Percentiles rank a stretch among this genome's conserved stretches.
Evolutionary conservation across 352 stramenopile species (phyloP).

Genomic region (Ophiocytium majus): DNA sequence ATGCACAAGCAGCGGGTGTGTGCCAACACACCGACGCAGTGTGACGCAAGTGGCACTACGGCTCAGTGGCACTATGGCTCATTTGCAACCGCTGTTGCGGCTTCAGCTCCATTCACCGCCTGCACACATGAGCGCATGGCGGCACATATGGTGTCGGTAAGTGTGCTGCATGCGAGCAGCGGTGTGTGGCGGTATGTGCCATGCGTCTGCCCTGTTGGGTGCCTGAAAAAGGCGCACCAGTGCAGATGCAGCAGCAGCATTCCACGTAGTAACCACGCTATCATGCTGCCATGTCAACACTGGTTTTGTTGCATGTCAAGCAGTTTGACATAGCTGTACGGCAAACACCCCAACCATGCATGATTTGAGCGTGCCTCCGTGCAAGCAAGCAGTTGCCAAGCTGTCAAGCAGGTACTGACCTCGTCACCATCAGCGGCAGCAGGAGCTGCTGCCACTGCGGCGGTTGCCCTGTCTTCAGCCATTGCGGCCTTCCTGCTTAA

Average conservation of each 20-base stretch:
- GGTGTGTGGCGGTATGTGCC: too few relatives aligned
- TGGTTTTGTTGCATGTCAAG: background rate
- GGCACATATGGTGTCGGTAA: background rate
- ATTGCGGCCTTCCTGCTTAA: slow-evolving; percentile 45
- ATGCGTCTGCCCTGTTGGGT: background rate
- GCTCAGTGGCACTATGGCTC: background rate
- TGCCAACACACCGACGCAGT: too few relatives aligned
- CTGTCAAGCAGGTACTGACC: too few relatives aligned
- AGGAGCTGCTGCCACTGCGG: background rate
- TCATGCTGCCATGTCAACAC: background rate
- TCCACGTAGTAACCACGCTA: background rate
- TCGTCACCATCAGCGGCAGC: too few relatives aligned
- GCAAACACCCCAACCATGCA: background rate
- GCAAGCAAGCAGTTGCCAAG: too few relatives aligned
- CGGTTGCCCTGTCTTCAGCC: slow-evolving; percentile 31
- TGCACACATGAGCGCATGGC: background rate
- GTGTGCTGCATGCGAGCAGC: background rate
- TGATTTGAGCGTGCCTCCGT: background rate
- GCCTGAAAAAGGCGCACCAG: background rate
- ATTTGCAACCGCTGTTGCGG: background rate
- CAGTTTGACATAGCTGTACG: background rate
- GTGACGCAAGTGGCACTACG: background rate
- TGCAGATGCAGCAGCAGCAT: background rate
- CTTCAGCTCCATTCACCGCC: background rate
- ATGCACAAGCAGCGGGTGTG: background rate